These are phyloP conservation scores for Vitis hybrid DNA, from an alignment of 177 flowering plant species.

Conservation along the genomic window DNA sequence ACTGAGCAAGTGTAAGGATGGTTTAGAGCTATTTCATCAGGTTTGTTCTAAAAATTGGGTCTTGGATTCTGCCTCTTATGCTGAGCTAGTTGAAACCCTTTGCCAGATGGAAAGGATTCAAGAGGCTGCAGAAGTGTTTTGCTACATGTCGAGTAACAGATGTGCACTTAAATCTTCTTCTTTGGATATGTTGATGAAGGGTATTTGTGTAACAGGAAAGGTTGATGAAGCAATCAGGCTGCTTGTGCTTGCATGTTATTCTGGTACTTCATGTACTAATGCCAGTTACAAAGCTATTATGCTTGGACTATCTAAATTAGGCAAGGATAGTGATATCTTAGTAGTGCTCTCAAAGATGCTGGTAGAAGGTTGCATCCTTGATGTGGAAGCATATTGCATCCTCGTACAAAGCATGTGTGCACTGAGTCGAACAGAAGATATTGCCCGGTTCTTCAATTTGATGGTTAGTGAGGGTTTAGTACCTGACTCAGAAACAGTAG, in stretches of 20 bases:
- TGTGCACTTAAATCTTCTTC: conserved; percentile 36
- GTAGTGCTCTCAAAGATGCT: conserved; percentile 52
- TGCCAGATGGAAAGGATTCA: conserved; percentile 35
- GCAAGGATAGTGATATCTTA: conserved; percentile 19
- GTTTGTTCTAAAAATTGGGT: conserved; percentile 35
- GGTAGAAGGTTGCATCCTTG: conserved; percentile 43
- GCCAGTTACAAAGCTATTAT: conserved; percentile 42
- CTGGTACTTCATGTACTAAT: conserved; percentile 33
- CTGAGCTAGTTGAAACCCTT: conserved; percentile 47
- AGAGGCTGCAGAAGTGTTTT: conserved; percentile 57
- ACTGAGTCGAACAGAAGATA: conserved; percentile 28
- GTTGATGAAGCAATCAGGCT: conserved; percentile 50
- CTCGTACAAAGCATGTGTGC: conserved; percentile 40
- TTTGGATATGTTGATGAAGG: conserved; percentile 42
- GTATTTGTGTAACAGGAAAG: conserved; percentile 39
- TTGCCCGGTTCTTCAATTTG: conserved; percentile 35
- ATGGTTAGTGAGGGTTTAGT: conserved; percentile 49
- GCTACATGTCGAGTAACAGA: conserved; percentile 43
- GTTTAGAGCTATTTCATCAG: conserved; percentile 37
- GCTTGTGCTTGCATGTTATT: conserved; percentile 31
- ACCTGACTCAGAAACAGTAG: conserved; percentile 46
- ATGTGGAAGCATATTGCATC: conserved; percentile 41
- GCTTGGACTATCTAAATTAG: conserved; percentile 32
- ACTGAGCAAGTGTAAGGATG: conserved; percentile 28
- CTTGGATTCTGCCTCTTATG: conserved; percentile 45